Base-by-base conservation (phyloP, 2,329 filamentous ascomycete species). In the Cladosporium austrohemisphaericum region DNA sequence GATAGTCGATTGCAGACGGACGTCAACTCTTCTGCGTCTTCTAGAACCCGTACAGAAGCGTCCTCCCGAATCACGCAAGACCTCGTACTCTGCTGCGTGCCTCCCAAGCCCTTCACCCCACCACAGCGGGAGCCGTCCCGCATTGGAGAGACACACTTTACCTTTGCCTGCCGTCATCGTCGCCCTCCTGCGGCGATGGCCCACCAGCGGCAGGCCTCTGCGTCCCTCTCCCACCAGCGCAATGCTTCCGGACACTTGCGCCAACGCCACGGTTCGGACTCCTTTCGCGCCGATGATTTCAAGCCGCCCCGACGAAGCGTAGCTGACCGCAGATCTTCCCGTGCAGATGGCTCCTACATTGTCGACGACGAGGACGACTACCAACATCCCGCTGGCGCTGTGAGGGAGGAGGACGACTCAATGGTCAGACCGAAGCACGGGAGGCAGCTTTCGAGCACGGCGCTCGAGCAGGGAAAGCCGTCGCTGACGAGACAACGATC, bases 191-290 rank as follows among this genome's bases (percentile, higher is more conserved):
- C 18, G 18, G 43, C 46, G 14, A 57, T 57, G 55, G 48, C 55
- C 41, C 57, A 56, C 41, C 46, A 55, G 41, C 57, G 46, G 29
- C 46, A 49, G 37, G 31, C 38, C 14, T 49, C 46, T 26, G 31
- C 38, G 14, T 49, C 46, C 14, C 46, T 49, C 14, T 22, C 36
- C 6, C 46, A 49, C 38, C 46, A 49, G 38, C 46, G 57, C 20
- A 44, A 49, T 32, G 33, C 43, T 26, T 59, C 57, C 19, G 50
- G 53, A 29, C 55, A 61, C 31, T 57, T 62, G 19, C 61, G 61
- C 49, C 59, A 61, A 49, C 57, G 60, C 18, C 52, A 56, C 26
- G 52, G 53, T 49, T 61, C 57, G 32, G 57, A 55, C 32, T 48
- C 43, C 43, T 46, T 46, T 26, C 43, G 43, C 25, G 23, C 32